Evolutionary conservation across 192 early-diverging fungal species (phyloP), one percentile per base, ranked within the genome.

Genomic region (Chytriomyces hyalinus): DNA sequence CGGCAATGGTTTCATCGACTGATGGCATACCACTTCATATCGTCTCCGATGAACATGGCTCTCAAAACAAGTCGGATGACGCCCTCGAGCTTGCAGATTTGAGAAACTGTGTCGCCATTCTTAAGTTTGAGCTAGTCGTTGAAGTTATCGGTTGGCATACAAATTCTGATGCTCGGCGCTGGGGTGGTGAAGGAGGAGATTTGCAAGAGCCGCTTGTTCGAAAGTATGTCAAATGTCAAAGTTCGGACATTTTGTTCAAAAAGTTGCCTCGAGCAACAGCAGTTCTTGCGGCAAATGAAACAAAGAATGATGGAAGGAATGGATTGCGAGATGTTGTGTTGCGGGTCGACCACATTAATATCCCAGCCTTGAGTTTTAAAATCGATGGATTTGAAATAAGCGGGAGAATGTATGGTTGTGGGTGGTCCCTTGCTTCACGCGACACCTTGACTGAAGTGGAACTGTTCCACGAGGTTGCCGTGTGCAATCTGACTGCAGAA

Each of bases 71-170:
- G 26, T 43, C 8, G 15, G 26, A 22, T 17, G 11, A n/a, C 13
- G 2, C 10, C 7, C 5, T 70, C 7, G 22, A 10, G 36, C 0
- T 20, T 28, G 24, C 20, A 22, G 36, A 11, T 26, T 43, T 68
- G 44, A 24, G 45, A 17, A 68, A 17, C 15, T 68, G 67, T 10
- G 67, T 68, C 17, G 44, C 24, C 13, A 68, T 68, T 28, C 49
- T 68, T 17, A 43, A 68, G n/a, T 68, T 68, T 49, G 67, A 68
- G 48, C 43, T 60, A 4, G 49, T 70, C n/a, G 69, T 70, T 15
- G 69, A 70, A 28, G 22, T 70, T 20, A 48, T 70, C 13, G 69
- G 69, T 50, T 57, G 9, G 8, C 28, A 60, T 48, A 36, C n/a
- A 9, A 53, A 48, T 22, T 6, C 49, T 6, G 17, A 36, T 36